These are phyloP conservation scores for Trichoderma afroharzianum DNA, from an alignment of 2,329 filamentous ascomycete species.

Conservation along the genomic window DNA sequence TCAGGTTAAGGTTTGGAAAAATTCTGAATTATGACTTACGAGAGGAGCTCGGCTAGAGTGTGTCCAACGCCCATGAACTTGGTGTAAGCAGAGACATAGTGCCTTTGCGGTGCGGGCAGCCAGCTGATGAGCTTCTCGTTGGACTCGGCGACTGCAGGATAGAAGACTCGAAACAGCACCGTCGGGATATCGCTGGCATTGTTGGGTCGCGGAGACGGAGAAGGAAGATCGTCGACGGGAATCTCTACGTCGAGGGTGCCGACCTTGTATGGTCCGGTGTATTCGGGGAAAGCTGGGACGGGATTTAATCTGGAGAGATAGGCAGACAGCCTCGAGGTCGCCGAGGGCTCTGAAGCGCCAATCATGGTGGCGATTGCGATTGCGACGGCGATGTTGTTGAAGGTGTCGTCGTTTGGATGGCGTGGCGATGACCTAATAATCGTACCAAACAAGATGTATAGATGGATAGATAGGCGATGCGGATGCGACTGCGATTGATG, in stretches of 20 bases:
- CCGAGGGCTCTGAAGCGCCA: constrained; percentile 21
- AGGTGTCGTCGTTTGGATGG: background rate
- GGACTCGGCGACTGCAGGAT: constrained; percentile 59
- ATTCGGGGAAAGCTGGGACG: constrained; percentile 68
- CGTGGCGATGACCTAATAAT: background rate
- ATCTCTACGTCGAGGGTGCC: constrained; percentile 80
- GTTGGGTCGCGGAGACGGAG: constrained; percentile 51
- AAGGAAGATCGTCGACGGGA: constrained; percentile 57
- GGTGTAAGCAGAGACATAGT: constrained; percentile 71
- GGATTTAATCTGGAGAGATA: constrained; percentile 60
- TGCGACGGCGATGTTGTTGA: too few relatives aligned
- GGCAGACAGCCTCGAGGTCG: constrained; percentile 39
- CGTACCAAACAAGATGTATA: background rate
- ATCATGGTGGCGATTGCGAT: constrained; percentile 2
- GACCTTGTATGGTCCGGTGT: constrained; percentile 73
- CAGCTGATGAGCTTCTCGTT: constrained; percentile 63
- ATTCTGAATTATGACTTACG: constrained; percentile 36
- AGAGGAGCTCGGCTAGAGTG: constrained; percentile 55
- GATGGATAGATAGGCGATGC: background rate
- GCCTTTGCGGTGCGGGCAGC: constrained; percentile 73
- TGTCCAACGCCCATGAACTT: constrained; percentile 67
- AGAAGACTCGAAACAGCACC: constrained; percentile 77
- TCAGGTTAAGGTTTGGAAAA: background rate
- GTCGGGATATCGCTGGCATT: constrained; percentile 61
- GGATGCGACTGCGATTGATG: background rate